phyloP scores from a whole-genome alignment of 805 yeast genomes.

The Hanseniaspora guilliermondii region DNA sequence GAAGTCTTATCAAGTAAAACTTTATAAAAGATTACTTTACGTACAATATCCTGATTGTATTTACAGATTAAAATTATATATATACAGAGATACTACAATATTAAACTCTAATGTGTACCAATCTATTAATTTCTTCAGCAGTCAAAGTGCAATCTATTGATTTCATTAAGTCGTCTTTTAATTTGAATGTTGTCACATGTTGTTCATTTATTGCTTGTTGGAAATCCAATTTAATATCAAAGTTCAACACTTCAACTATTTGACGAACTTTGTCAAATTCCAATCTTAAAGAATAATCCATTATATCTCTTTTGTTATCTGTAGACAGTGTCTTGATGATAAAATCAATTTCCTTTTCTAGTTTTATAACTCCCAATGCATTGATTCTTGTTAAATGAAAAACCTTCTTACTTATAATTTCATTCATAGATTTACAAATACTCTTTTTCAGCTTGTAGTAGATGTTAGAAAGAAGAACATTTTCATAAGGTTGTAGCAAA shows the following conservation, averaged over 20 bases:
- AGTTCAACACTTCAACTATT: conserved; percentile 64
- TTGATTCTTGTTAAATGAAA: conserved; percentile 58
- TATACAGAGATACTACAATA: too few species aligned
- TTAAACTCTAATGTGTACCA: conserved; percentile 42
- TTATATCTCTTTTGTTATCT: conserved; percentile 29
- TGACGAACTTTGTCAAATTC: conserved; percentile 73
- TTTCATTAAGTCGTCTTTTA: conserved; percentile 32
- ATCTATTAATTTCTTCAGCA: conserved; percentile 57
- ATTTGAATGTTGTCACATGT: conserved; percentile 14
- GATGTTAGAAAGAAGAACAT: conserved; percentile 42
- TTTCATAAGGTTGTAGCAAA: conserved; percentile 52
- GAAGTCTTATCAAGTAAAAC: too few species aligned
- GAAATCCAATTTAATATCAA: conserved; percentile 43
- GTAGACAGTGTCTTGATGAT: conserved; percentile 65
- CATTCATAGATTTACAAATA: conserved; percentile 39
- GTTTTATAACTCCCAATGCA: conserved; percentile 68
- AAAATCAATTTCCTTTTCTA: conserved; percentile 69
- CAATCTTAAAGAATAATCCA: conserved; percentile 54
- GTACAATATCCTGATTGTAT: too few species aligned
- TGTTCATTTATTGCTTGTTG: not conserved
- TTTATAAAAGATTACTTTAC: too few species aligned
- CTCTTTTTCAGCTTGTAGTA: conserved; percentile 37
- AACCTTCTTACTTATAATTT: conserved; percentile 54
- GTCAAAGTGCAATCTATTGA: conserved; percentile 60
- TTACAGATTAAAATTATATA: too few species aligned